phyloP scores from a whole-genome alignment of 1,139 yeast genomes.

The Geotrichum restrictum region DNA sequence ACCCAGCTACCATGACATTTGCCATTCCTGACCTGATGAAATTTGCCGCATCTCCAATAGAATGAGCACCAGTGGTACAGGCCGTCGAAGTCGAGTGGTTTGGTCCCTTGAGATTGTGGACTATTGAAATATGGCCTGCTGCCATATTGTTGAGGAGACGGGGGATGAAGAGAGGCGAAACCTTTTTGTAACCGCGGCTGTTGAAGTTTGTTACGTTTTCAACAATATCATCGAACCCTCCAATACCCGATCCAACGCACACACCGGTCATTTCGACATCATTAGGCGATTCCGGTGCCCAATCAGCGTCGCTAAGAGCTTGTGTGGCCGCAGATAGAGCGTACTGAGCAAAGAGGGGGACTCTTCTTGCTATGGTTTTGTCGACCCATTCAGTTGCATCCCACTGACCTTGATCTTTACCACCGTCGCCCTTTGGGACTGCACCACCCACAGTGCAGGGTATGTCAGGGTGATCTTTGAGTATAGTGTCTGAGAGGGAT shows the following conservation, averaged over 20 bases:
- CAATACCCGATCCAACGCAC: slow-evolving; percentile 90
- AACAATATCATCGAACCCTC: slow-evolving; percentile 74
- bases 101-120: slow-evolving; percentile 74
- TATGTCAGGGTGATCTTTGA: slow-evolving; percentile 43
- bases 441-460: slow-evolving; percentile 76
- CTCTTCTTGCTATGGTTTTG: slow-evolving; percentile 46
- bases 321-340: slow-evolving; percentile 74
- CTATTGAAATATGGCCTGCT: slow-evolving; percentile 83
- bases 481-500: slow-evolving; percentile 47
- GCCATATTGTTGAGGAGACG: slow-evolving; percentile 87
- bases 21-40: slow-evolving; percentile 78
- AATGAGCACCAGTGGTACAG: slow-evolving; percentile 93
- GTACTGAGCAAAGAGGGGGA: slow-evolving; percentile 72
- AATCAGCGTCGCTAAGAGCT: slow-evolving; percentile 66
- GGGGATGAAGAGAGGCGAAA: slow-evolving; percentile 85
- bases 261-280: slow-evolving; percentile 55
- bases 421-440: slow-evolving; percentile 55
- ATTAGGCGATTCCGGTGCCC: slow-evolving; percentile 41
- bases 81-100: slow-evolving; percentile 89
- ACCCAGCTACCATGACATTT: slow-evolving; percentile 87
- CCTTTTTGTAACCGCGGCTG: slow-evolving; percentile 58
- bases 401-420: slow-evolving; percentile 46
- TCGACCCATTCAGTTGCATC: slow-evolving; percentile 39
- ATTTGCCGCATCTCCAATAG: slow-evolving; percentile 88
- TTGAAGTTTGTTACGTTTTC: slow-evolving; percentile 53